Evolutionary conservation across 257 asterid species (phyloP).

Genomic region (Fraxinus americana): DNA sequence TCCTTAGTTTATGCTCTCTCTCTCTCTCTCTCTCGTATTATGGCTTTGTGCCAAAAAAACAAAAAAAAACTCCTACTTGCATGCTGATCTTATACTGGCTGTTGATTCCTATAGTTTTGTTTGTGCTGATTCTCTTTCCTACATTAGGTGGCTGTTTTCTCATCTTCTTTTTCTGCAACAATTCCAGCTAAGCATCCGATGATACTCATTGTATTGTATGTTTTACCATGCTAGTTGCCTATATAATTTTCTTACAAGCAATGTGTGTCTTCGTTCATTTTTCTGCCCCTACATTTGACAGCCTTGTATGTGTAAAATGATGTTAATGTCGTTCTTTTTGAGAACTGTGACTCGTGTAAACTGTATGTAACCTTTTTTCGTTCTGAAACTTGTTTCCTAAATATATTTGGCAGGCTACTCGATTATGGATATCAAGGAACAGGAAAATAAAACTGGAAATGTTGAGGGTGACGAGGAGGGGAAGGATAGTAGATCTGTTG

Average conservation of each 20-base stretch:
- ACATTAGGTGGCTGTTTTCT: not conserved
- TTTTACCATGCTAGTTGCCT: not conserved
- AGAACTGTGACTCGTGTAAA: not conserved
- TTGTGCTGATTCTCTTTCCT: not conserved
- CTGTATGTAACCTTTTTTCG: not conserved
- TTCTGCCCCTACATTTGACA: not conserved
- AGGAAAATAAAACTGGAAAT: conserved; percentile 18
- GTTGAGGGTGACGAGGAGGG: conserved; percentile 29
- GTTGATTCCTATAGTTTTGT: not conserved
- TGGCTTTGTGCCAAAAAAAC: not conserved
- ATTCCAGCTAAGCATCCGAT: not conserved
- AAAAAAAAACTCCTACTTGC: no score
- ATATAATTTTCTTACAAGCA: not conserved
- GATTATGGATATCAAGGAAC: conserved; percentile 27
- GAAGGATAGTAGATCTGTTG: conserved; percentile 35
- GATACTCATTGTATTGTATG: not conserved
- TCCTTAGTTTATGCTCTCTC: no score
- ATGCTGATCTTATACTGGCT: not conserved
- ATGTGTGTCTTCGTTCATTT: not conserved
- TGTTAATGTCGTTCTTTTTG: not conserved
- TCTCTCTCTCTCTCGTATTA: not conserved
- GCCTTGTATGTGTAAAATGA: not conserved
- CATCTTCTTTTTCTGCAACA: not conserved
- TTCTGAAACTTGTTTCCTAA: not conserved
- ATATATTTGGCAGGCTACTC: conserved; percentile 21